phyloP scores from a whole-genome alignment of 1,139 yeast species.

The Scheffersomyces cryptocercus region DNA sequence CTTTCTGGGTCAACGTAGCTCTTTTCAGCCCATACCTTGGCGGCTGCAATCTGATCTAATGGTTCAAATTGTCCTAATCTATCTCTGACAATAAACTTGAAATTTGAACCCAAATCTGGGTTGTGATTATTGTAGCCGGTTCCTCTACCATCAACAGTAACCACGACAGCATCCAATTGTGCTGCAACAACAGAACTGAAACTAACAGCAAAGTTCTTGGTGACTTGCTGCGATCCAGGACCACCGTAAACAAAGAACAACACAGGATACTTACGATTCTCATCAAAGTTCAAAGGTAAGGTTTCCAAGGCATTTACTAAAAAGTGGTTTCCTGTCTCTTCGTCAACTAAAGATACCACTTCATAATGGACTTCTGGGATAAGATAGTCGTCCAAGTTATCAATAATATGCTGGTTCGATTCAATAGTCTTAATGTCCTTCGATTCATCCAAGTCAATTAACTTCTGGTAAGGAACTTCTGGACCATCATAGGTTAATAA shows the following conservation, averaged over 20 bases:
- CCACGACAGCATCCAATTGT: conserved; percentile 69
- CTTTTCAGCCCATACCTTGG: conserved; percentile 54
- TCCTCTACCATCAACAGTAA: conserved; percentile 82
- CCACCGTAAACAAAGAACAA: conserved; percentile 79
- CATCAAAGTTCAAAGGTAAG: conserved; percentile 62
- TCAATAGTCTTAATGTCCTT: conserved; percentile 44
- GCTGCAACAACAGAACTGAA: conserved; percentile 70
- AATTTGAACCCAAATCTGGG: conserved; percentile 39
- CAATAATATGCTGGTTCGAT: conserved; percentile 44
- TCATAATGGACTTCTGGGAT: conserved; percentile 51
- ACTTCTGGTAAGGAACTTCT: conserved; percentile 61
- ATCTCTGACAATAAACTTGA: conserved; percentile 65
- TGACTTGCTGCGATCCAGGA: conserved; percentile 75
- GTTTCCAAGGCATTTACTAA: conserved; percentile 61
- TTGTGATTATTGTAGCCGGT: conserved; percentile 63
- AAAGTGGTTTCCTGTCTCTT: conserved; percentile 35
- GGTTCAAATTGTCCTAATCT: conserved; percentile 70
- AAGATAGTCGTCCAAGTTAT: conserved; percentile 41
- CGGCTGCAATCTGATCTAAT: conserved; percentile 69
- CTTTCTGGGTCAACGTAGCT: conserved; percentile 57
- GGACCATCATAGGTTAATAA: conserved; percentile 68
- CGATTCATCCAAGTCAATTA: conserved; percentile 52
- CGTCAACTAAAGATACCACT: conserved; percentile 53
- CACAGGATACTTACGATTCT: conserved; percentile 60
- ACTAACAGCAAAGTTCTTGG: conserved; percentile 51